phyloP scores from a whole-genome alignment of 2,329 filamentous ascomycete species.

The Fusarium algeriense region DNA sequence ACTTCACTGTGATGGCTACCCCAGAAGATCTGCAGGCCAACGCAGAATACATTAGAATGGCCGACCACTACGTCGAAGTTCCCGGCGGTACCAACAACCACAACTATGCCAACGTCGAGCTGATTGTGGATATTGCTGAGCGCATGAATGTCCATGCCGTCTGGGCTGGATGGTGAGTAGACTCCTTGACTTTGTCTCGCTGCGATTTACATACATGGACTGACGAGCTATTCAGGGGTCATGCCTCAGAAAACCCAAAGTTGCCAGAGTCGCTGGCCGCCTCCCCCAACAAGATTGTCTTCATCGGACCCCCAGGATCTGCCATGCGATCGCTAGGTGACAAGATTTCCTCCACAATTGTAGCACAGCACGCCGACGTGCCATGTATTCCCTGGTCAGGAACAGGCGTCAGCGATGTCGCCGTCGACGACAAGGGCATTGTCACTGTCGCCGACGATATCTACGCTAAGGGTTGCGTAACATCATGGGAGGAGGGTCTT shows the following conservation, averaged over 20 bases:
- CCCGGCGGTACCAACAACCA: slow-evolving; percentile 99
- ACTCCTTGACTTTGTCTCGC: background rate
- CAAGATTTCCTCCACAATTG: slow-evolving; percentile 99
- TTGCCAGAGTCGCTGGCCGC: slow-evolving; percentile 95
- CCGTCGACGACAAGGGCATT: slow-evolving; percentile 83
- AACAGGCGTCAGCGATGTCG: slow-evolving; percentile 86
- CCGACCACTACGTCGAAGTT: slow-evolving; percentile 99
- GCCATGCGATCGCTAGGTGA: slow-evolving; percentile 99
- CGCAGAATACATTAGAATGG: slow-evolving; percentile 99
- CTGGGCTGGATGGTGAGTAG: slow-evolving; percentile 93
- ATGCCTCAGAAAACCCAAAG: slow-evolving; percentile 98
- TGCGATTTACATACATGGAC: slow-evolving; percentile 15
- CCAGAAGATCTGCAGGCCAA: slow-evolving; percentile 98
- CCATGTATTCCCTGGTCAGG: slow-evolving; percentile 99
- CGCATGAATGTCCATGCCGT: slow-evolving; percentile 98
- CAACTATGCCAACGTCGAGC: slow-evolving; percentile 99
- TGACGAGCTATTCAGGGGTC: slow-evolving; percentile 75
- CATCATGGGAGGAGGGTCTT: slow-evolving; percentile 90
- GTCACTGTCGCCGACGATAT: slow-evolving; percentile 90
- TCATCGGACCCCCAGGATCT: slow-evolving; percentile 97
- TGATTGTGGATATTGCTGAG: slow-evolving; percentile 98
- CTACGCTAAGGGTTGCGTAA: slow-evolving; percentile 92
- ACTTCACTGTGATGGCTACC: slow-evolving; percentile 99
- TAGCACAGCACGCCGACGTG: slow-evolving; percentile 95
- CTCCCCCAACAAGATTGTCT: slow-evolving; percentile 98